Conservation (phyloP, 2,329 filamentous ascomycete species). For the Graphilbum sp. region DNA sequence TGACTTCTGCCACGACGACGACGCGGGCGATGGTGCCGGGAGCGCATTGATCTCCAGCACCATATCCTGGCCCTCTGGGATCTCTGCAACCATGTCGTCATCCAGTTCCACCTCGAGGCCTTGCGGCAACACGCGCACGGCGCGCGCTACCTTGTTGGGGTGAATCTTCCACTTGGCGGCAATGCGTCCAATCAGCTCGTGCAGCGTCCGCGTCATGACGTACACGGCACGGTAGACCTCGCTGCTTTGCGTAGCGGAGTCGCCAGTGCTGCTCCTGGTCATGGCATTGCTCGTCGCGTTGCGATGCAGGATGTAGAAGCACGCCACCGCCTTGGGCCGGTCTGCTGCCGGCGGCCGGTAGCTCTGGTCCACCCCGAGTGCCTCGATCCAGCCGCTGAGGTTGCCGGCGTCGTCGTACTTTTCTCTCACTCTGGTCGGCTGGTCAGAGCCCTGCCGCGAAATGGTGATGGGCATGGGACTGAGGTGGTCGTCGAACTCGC, state of each 20-base stretch:
- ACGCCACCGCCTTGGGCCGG: slow-evolving; percentile 60
- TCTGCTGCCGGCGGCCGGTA: slow-evolving; percentile 64
- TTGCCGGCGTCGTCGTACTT: slow-evolving; percentile 45
- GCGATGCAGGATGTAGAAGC: slow-evolving; percentile 61
- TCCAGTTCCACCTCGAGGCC: slow-evolving; percentile 77
- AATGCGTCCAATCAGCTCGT: slow-evolving; percentile 57
- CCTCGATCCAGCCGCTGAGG: slow-evolving; percentile 74
- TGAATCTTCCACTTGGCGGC: slow-evolving; percentile 72
- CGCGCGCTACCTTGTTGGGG: slow-evolving; percentile 50
- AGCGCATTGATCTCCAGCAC: slow-evolving; percentile 46
- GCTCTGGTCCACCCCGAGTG: slow-evolving; percentile 69
- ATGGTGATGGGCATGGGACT: slow-evolving; percentile 19
- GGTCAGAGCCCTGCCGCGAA: slow-evolving; percentile 29
- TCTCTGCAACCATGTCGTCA: slow-evolving; percentile 69
- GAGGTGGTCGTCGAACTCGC: slow-evolving; percentile 6
- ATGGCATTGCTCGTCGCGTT: slow-evolving; percentile 24
- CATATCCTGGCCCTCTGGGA: slow-evolving; percentile 89
- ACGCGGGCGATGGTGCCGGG: slow-evolving; percentile 14
- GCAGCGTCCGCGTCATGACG: slow-evolving; percentile 56
- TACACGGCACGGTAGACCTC: slow-evolving; percentile 77
- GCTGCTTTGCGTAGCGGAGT: neutral
- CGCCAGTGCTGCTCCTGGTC: neutral
- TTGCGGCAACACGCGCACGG: slow-evolving; percentile 54
- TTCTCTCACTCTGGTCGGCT: slow-evolving; percentile 31
- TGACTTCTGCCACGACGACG: slow-evolving; percentile 16